Base-by-base conservation (phyloP, 208 protist species). In the Naegleria gruberi region DNA sequence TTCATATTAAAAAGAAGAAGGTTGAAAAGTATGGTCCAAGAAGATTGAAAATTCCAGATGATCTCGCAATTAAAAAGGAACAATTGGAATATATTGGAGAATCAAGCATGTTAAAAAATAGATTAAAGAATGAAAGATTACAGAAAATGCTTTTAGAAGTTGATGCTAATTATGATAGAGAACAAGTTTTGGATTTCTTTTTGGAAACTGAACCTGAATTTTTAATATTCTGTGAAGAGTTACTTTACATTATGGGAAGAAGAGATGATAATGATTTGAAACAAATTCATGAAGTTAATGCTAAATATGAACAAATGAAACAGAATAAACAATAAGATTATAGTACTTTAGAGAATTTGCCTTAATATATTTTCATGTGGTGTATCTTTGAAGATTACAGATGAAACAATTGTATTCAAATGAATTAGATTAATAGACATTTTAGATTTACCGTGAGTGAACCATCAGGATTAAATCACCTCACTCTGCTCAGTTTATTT, bases 161-260 rank as follows among this genome's bases (percentile, higher is more conserved):
- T 19, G 81, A 84, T 43, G n/a, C 37, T 84, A 8, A 17, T 46
- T 26, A 41, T 7, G 81, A 84, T 34, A 44, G 81, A 84, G 81
- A 84, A 6, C 42, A 42, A 84, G 42, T 45, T 41, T 45, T 84
- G n/a, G 81, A 84, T 84, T 41, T 45, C 30, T 45, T 84, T 26
- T 26, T 84, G 8, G 81, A 42, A 42, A 45, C 41, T 34, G 34
- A 84, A 42, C 30, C 30, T 19, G 40, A 84, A 30, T 84, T 84
- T 45, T 30, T 45, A 8, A 30, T 43, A 12, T 84, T 84, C 30
- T 84, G 81, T 45, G 42, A 84, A 42, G 81, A 84, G n/a, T 30
- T 84, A 43, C 44, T 84, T 1, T 84, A 45, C 44, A 7, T 84
- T 17, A 84, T 84, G 81, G 81, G 81, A 84, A 77, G 65, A 77